Evolutionary conservation across 805 yeast species (phyloP), one percentile per base, ranked within the genome.

Genomic region (Yarrowia osloensis): DNA sequence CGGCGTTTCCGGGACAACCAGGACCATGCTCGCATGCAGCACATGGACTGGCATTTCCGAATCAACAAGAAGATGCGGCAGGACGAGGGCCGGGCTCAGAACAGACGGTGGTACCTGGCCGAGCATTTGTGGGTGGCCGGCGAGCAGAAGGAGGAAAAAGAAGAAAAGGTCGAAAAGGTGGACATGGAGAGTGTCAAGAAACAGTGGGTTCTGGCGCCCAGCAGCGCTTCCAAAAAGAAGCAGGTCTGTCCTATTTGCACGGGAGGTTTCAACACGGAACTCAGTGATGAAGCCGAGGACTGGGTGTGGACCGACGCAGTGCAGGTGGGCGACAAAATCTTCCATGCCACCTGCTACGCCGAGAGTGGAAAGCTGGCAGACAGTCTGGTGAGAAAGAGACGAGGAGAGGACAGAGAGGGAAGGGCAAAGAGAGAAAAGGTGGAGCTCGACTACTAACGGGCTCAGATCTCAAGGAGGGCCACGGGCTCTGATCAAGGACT

Each of bases 11-110:
- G 77, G 6, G 77, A 78, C 57, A 61, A 61, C 44, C 66, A 61
- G 33, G 66, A 61, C 66, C 39, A 61, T 17, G 54, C 40, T 0
- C 84, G 84, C 68, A 84, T 87, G 63, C 81, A 85, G 19, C 99
- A 95, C 77, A 79, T 91, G 70, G 99, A 94, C 77, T 94, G 98
- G 98, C 98, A 94, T 80, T 92, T 91, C 80, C 84, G 98, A 72
- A 89, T 91, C 50, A 94, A 91, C 76, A 91, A 90, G 75, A 87
- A 89, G 72, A 80, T 90, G 57, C 84, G 85, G 52, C 84, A 81
- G 67, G 81, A 79, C 33, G 75, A 75, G 39, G 72, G 74, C 9
- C 74, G 81, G 8, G 78, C 81, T 35, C 93, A 90, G 74, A 87
- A 90, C 47, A 80, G 98, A 72, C 84, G 87, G 71, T 93, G 97